phyloP scores from a whole-genome alignment of 73 alveolate species.

The Paramecium octaurelia region DNA sequence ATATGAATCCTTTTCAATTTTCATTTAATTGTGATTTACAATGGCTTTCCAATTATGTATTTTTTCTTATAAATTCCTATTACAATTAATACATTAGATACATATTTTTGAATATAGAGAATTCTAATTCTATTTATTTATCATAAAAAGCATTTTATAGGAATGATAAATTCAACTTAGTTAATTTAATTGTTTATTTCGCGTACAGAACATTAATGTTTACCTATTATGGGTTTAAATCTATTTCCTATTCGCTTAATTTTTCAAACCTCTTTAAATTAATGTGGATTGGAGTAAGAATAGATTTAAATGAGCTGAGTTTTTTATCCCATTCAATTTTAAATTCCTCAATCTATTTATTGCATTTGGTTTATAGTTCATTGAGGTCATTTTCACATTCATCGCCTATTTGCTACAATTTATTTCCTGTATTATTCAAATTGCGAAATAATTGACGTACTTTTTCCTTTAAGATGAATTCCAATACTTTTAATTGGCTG shows the following conservation, averaged over 20 bases:
- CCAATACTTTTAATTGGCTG: background rate
- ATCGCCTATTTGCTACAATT: background rate
- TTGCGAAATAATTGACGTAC: background rate
- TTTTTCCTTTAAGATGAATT: background rate
- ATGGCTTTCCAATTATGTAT: background rate
- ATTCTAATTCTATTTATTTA: background rate
- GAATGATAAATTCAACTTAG: background rate
- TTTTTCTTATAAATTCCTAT: background rate
- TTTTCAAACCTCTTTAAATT: background rate
- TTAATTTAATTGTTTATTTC: background rate
- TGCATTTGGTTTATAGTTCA: background rate
- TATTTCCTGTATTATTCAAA: background rate
- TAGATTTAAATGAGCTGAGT: background rate
- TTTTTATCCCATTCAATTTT: background rate
- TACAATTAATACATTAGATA: background rate
- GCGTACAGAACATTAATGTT: background rate
- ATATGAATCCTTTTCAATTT: background rate
- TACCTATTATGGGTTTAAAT: background rate
- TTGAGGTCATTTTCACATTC: background rate
- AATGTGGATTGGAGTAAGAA: background rate
- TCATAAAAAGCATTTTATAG: background rate
- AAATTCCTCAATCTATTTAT: background rate
- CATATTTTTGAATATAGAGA: background rate
- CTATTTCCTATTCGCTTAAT: background rate
- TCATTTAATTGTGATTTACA: background rate